Percentiles rank a stretch among this genome's conserved stretches.
phyloP scores from a whole-genome alignment of 306 rosid genomes.

The Rosa lucieae region DNA sequence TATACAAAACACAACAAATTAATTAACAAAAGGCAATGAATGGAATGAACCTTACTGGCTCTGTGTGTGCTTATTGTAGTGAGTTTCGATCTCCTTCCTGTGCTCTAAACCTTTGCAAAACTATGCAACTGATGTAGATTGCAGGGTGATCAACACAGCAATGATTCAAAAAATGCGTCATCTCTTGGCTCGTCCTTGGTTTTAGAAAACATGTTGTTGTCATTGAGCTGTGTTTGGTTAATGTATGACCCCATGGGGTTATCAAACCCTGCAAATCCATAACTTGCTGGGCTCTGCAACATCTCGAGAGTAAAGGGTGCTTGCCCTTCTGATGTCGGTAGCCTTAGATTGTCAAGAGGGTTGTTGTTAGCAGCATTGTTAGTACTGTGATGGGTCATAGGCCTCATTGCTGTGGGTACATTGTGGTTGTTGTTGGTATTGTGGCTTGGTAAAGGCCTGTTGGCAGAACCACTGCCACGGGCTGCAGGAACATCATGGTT shows the following conservation, averaged over 20 bases:
- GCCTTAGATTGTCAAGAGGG: conserved; percentile 36
- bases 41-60: conserved; percentile 34
- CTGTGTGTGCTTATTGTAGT: conserved; percentile 16
- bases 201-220: conserved; percentile 42
- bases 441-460: conserved; percentile 45
- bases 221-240: conserved; percentile 47
- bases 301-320: conserved; percentile 49
- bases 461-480: conserved; percentile 73
- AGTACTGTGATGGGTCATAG: conserved; percentile 32
- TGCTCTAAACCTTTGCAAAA: conserved; percentile 9
- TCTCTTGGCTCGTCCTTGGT: conserved; percentile 86
- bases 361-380: conserved; percentile 24
- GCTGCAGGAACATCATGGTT: conserved; percentile 93
- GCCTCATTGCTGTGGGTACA: conserved; percentile 43
- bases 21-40: conserved; percentile 49
- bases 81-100: conserved; percentile 8
- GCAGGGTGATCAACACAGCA: conserved; percentile 49
- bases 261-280: conserved; percentile 49
- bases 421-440: conserved; percentile 21
- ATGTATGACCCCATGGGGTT: conserved; percentile 49
- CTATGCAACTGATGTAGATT: conserved; percentile 5
- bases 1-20: conserved; percentile 33
- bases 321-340: conserved; percentile 38
- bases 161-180: conserved; percentile 66
- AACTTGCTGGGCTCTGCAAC: conserved; percentile 46